These are phyloP conservation scores for Aspergillus ochraceoroseus DNA, from an alignment of 2,329 filamentous ascomycete genomes.

Conservation along the genomic window DNA sequence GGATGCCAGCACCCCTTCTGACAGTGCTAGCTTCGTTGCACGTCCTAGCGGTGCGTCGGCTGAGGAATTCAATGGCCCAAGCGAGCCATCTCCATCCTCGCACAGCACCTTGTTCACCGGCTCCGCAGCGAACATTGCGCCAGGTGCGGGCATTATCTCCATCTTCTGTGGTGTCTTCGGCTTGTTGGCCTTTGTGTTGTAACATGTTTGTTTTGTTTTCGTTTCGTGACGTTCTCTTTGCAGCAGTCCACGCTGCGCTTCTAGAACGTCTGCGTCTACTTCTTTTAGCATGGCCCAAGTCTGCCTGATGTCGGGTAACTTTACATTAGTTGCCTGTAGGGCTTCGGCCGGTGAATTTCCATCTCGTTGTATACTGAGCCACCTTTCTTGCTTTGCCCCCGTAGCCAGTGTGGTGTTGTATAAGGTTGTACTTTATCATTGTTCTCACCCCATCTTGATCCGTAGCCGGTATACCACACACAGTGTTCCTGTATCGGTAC, in stretches of 20 bases:
- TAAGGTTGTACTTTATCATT: too few relatives aligned
- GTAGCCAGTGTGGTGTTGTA: too few relatives aligned
- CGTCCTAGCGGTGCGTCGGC: conserved; percentile 48
- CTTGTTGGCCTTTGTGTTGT: conserved; percentile 30
- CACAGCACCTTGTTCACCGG: conserved; percentile 28
- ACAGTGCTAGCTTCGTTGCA: conserved; percentile 25
- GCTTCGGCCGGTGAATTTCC: too few relatives aligned
- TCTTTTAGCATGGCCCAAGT: too few relatives aligned
- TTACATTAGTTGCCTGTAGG: too few relatives aligned
- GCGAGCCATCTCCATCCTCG: conserved; percentile 39
- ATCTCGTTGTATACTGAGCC: too few relatives aligned
- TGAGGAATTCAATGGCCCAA: conserved; percentile 29
- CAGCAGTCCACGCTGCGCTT: too few relatives aligned
- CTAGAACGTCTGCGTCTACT: background rate
- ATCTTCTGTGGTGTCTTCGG: conserved; percentile 24
- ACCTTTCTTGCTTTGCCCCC: too few relatives aligned
- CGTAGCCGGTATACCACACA: too few relatives aligned
- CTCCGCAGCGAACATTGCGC: conserved; percentile 19
- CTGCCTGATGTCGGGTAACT: too few relatives aligned
- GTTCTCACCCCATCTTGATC: too few relatives aligned
- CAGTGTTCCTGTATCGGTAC: too few relatives aligned
- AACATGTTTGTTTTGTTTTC: conserved; percentile 3
- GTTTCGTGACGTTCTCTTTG: background rate
- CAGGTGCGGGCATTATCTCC: conserved; percentile 22
- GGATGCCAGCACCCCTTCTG: conserved; percentile 19